Base-by-base conservation (phyloP, 2,329 filamentous ascomycete species). In the Blastomyces parvus region DNA sequence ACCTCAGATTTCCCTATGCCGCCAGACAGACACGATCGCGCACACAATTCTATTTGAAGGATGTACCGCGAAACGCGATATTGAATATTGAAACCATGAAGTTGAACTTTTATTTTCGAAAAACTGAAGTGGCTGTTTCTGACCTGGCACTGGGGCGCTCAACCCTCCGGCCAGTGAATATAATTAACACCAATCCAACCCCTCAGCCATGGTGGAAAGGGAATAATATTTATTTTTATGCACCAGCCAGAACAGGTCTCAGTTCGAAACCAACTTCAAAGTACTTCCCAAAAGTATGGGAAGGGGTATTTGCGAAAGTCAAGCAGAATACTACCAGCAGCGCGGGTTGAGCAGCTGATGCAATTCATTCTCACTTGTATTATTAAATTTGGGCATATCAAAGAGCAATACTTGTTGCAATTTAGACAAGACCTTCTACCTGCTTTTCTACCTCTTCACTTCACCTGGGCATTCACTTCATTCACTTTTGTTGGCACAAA, bases 1-100 rank as follows among this genome's bases (percentile, higher is more conserved):
- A 89, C 73, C 77, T 94, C 59, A 82, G 83, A 27, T 79, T 92
- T 1, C 90, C 90, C 0, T 73, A 79, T 0, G 83, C 82, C 67
- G 88, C 88, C 19, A 84, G 88, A 55, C 74, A 80, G 48, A 88
- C 86, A 0, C 82, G 82, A 42, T 76, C 79, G 62, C 70, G 73
- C 22, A 74, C 78, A 19, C 65, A 77, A 52, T 72, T 76, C 63
- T 81, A 80, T 67, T 74, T 77, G 0, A 75, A 76, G 62, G 76
- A 76, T 50, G 69, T 81, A 3, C 79, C 79, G 0, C 71, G 74
- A 7, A 77, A 75, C 11, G 78, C 79, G 7, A 74, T 71, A 9
- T 64, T 81, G 25, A 76, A 75, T 53, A 70, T 81, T 60, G 78
- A 76, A 46, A 81, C 78, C 1, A 79, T 80, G 73, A 75, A 76